Base-by-base conservation (phyloP, 2,329 filamentous ascomycete species). In the Aspergillus viridinutans region DNA sequence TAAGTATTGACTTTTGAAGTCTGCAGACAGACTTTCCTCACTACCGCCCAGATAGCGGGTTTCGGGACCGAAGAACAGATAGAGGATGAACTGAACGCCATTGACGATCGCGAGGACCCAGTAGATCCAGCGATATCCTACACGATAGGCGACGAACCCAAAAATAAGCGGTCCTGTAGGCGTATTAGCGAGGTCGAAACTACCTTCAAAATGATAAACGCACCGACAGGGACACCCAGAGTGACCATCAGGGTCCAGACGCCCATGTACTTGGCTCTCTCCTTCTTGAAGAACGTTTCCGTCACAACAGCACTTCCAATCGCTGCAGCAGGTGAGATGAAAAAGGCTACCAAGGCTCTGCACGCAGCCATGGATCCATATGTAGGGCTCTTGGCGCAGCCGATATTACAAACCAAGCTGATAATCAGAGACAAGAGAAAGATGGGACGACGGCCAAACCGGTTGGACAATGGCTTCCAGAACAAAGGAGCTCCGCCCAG, bases 61-160 rank as follows among this genome's bases (percentile, higher is more conserved):
- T 64, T 86, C 83, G 0, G 80, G 78, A 1, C 80, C 78, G 21
- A 84, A 62, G 66, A 85, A 80, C 54, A 85, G 66, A 66, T 85
- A 85, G 17, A 81, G 66, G 50, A 85, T 67, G 58, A 86, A 78
- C 61, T 86, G 83, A 4, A 76, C 77, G 50, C 75, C 81, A 56
- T 86, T 85, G 63, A 82, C 79, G 40, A 85, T 85, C 3, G 82
- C 81, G 6, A 85, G 72, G 26, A 81, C 78, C 77, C 79, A 85
- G 68, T 82, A 85, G 48, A 85, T 84, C 83, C 83, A 85, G 7
- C 78, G 73, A 58, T 82, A 85, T 0, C 81, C 79, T n/a, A 78
- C 77, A 17, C 80, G 76, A 56, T 80, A 72, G 1, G 80, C 78
- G 1, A 85, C 82, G 45, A 74, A 73, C 0, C 72, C 71, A n/a